Evolutionary conservation across 2,329 filamentous ascomycete genomes (phyloP), one percentile per base, ranked within the genome.

Genomic region (Triangularia verruculosa): DNA sequence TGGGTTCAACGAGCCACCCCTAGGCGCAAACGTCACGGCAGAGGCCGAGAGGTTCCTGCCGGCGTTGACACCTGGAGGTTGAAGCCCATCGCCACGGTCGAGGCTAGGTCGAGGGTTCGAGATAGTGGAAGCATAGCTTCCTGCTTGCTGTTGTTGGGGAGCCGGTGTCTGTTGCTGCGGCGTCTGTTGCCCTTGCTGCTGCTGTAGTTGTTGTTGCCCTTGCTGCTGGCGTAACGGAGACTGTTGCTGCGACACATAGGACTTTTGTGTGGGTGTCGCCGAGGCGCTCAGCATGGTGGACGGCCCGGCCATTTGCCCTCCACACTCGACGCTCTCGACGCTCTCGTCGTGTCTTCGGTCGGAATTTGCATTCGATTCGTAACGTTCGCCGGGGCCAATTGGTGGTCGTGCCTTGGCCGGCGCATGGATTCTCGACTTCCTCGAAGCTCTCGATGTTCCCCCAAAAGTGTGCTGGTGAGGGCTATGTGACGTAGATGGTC

Each of bases 1-100:
- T 13, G 90, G 86, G 66, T 88, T 89, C 72, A 93, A 83, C 57
- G 90, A 92, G 67, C 87, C 83, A 28, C 51, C 51, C 60, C 90
- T 86, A 17, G 88, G 85, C 57, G 83, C 86, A 74, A 87, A 90
- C 62, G 86, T 88, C 70, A 86, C 82, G 72, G 75, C 78, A 2
- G 84, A 84, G 30, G 81, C 78, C 27, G 83, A 80, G 15, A 83
- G 70, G 67, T 80, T 83, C 65, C 85, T 81, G 57, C 73, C 73
- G 67, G 78, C 79, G 75, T 80, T 82, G 66, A 77, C 69, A 24
- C 74, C 64, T 70, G 71, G 66, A 6, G 74, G 67, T 27, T 85
- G 84, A 43, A 87, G 79, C 64, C 69, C 74, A 72, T 74, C 74
- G 68, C 56, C 56, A 15, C 84, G 83, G 63, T 89, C 86, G 69